Evolutionary conservation across 1,284 basidiomycete species (phyloP).

Genomic region (Ustilago bromivora): DNA sequence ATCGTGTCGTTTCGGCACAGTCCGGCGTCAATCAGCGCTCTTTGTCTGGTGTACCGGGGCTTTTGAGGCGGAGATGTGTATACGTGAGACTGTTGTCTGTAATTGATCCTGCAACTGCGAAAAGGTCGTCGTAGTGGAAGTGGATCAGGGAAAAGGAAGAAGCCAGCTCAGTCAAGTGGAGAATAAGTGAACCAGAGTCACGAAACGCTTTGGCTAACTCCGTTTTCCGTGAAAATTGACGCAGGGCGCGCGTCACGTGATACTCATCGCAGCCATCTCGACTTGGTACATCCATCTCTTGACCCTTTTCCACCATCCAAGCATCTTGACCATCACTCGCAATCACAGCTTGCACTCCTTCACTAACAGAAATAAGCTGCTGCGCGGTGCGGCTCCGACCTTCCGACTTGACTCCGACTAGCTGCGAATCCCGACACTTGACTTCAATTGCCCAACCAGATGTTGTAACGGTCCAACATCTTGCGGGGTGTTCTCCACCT

Average conservation of each 20-base stretch:
- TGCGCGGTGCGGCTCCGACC: not conserved
- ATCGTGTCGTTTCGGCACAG: conserved; percentile 14
- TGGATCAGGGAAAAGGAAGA: conserved; percentile 4
- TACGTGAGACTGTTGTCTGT: not conserved
- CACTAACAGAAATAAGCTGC: not conserved
- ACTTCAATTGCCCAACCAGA: conserved; percentile 11
- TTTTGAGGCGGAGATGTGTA: not conserved
- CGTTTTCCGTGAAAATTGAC: conserved; percentile 31
- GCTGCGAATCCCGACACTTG: conserved; percentile 2
- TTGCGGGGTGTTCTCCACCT: conserved; percentile 36
- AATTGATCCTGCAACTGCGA: not conserved
- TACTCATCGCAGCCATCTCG: conserved; percentile 15
- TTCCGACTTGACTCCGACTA: conserved; percentile 3
- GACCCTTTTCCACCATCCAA: conserved; percentile 5
- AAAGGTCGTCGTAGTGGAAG: conserved; percentile 7
- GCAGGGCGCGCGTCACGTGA: conserved; percentile 33
- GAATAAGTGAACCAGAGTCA: conserved; percentile 14
- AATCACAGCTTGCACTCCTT: not conserved
- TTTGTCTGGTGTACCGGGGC: not conserved
- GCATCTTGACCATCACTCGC: not conserved
- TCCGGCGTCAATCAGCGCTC: not conserved
- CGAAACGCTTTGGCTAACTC: conserved; percentile 4
- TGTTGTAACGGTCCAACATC: conserved; percentile 26
- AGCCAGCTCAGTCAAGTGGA: conserved; percentile 29
- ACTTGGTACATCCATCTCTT: conserved; percentile 12